Evolutionary conservation across 768 basidiomycete genomes (phyloP), one percentile per base, ranked within the genome.

Genomic region (Amanita muscaria): DNA sequence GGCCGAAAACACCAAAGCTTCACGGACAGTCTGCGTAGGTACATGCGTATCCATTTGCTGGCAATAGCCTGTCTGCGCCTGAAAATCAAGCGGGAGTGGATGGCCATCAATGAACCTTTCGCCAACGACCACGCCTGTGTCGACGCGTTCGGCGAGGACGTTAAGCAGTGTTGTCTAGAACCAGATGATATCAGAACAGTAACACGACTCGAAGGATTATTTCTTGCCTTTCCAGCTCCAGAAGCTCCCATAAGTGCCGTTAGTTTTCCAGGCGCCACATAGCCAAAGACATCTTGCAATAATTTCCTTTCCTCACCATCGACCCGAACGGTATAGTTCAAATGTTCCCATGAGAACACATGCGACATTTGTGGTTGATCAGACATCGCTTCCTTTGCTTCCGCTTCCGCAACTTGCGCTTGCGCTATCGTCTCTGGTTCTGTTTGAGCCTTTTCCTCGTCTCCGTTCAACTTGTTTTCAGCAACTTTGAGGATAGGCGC

Each of bases 21-120:
- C 87, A 21, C 85, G 75, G 11, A 92, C 88, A 5, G 87, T 91
- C 2, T 77, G 63, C 6, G 80, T 77, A 19, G 78, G 73, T 15
- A 83, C 70, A 62, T 92, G 90, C 0, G 79, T 83, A 52, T 89
- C 88, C 69, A 77, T 76, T 56, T 94, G 91, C 55, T 93, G 88
- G 47, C 83, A 86, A 55, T 90, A 93, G 0, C 87, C 88, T 49
- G 79, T 83, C 65, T 83, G 80, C 47, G 82, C 66, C 51, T 74
- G 71, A 52, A 81, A 84, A 51, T 83, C 74, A 0, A 59, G 54
- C 8, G 79, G 79, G 18, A 74, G 63, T 0, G 61, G 45, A 40
- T 70, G 73, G 0, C 77, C 70, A 54, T 83, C 72, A 56, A 84
- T 70, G 56, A 76, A 65, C 49, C 65, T 64, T 44, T 76, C 70